These are phyloP conservation scores for Castanea crenata DNA, from an alignment of 306 rosid genomes.

Conservation along the genomic window DNA sequence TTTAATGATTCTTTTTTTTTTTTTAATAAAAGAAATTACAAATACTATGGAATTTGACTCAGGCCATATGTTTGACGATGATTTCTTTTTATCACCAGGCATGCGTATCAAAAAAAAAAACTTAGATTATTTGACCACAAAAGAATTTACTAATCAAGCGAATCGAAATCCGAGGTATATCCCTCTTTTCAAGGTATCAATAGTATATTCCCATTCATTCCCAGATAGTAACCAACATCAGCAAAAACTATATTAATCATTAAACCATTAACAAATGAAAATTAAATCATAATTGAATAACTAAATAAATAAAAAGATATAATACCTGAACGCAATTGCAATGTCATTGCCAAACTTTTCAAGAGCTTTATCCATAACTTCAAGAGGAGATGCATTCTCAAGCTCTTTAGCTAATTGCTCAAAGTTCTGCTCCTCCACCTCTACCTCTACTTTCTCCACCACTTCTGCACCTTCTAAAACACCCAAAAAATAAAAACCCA, in stretches of 20 bases:
- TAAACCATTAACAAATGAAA: neutral
- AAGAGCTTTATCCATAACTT: slow-evolving; percentile 74
- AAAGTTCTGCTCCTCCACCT: slow-evolving; percentile 42
- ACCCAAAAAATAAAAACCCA: neutral
- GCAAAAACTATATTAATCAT: neutral
- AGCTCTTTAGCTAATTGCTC: slow-evolving; percentile 50
- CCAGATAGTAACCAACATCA: no score
- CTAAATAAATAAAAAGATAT: neutral
- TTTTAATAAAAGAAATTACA: no score
- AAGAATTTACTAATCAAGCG: no score
- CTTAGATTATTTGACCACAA: no score
- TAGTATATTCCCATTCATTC: no score
- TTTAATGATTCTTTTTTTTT: no score
- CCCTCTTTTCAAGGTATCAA: no score
- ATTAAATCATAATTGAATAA: neutral
- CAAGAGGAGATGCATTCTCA: slow-evolving; percentile 73
- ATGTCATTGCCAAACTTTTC: slow-evolving; percentile 70
- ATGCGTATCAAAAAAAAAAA: no score
- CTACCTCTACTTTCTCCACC: slow-evolving; percentile 44
- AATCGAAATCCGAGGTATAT: no score
- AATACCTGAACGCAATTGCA: slow-evolving; percentile 87
- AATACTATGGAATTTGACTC: no score
- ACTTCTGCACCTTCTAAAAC: slow-evolving; percentile 49
- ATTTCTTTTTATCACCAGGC: no score
- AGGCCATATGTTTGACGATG: no score